Conservation (phyloP, 2,329 filamentous ascomycete species). For the Pestalotiopsis sp. region DNA sequence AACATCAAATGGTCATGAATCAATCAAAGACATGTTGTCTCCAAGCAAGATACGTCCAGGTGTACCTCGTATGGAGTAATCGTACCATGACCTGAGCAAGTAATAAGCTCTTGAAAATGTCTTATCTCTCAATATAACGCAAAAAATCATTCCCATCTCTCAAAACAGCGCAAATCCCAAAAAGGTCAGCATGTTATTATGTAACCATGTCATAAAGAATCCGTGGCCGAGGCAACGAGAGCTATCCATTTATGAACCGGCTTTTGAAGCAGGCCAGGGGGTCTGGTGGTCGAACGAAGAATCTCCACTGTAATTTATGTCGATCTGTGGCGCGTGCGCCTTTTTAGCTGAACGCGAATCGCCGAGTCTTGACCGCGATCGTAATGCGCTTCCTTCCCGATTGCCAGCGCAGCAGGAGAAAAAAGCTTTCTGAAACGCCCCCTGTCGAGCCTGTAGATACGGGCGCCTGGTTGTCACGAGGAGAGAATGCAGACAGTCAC, state of each 20-base stretch:
- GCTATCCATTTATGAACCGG: not conserved
- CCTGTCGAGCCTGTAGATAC: not conserved
- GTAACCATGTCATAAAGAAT: not conserved
- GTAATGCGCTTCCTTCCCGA: not conserved
- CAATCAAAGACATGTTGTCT: not conserved
- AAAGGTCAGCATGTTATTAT: not conserved
- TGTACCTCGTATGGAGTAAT: too few relatives aligned
- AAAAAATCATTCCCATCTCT: not conserved
- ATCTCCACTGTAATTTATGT: not conserved
- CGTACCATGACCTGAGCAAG: not conserved
- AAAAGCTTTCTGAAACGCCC: not conserved
- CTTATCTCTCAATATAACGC: too few relatives aligned
- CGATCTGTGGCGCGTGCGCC: not conserved
- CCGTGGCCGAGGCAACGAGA: not conserved
- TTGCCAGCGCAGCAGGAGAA: not conserved
- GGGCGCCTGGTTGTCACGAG: too few relatives aligned
- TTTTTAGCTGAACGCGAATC: not conserved
- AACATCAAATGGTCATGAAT: too few relatives aligned
- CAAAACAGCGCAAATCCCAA: not conserved
- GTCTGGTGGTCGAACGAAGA: not conserved
- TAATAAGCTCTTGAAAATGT: not conserved
- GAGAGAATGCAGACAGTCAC: not conserved
- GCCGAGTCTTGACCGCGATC: not conserved
- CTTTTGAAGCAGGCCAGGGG: not conserved
- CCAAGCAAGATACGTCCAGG: not conserved